phyloP scores from a whole-genome alignment of 129 eudicot species.

The sunflower (Helianthus annuus) region HanXRQr2.0-SUNRISE NC_035437.2:105911862-105912361 shows the following conservation, averaged over 20 bases:
- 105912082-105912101: slow-evolving; percentile 53
- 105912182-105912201: slow-evolving; percentile 92
- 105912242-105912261: neutral
- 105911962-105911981: too few relatives aligned
- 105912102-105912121: slow-evolving; percentile 62
- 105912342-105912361: neutral
- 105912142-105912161: slow-evolving; percentile 83
- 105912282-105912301: slow-evolving; percentile 1
- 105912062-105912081: slow-evolving; percentile 82
- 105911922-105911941: slow-evolving; percentile 90
- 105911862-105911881: slow-evolving; percentile 93
- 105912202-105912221: slow-evolving; percentile 72
- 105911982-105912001: neutral
- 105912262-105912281: neutral
- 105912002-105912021: slow-evolving; percentile 9
- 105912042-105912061: slow-evolving; percentile 65
- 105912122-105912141: slow-evolving; percentile 88
- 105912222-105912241: slow-evolving; percentile 2
- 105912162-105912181: slow-evolving; percentile 93
- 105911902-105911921: slow-evolving; percentile 97
- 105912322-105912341: neutral
- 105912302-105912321: neutral
- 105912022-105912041: neutral
- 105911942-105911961: slow-evolving; percentile 68
- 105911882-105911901: slow-evolving; percentile 80